phyloP scores from a whole-genome alignment of 2,329 filamentous ascomycete species.

The Fusarium tupiense region DNA sequence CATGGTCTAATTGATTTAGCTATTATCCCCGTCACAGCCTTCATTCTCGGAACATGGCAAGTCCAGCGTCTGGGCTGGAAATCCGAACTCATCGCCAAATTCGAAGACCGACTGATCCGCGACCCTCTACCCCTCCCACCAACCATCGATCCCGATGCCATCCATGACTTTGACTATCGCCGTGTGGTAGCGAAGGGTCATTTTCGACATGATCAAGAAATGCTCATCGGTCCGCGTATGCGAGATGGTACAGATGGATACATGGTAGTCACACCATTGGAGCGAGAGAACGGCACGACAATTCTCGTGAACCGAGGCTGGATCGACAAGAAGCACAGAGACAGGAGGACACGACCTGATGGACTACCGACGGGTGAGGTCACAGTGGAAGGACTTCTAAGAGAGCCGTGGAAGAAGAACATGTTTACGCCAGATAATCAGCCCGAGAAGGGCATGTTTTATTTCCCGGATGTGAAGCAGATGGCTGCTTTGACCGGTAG shows the following conservation, averaged over 20 bases:
- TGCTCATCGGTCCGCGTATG: conserved; percentile 92
- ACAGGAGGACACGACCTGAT: conserved; percentile 71
- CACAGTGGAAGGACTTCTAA: conserved; percentile 81
- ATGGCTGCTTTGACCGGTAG: conserved; percentile 87
- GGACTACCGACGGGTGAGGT: conserved; percentile 77
- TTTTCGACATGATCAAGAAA: conserved; percentile 90
- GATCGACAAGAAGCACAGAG: conserved; percentile 80
- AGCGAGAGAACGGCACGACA: conserved; percentile 73
- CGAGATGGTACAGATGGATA: conserved; percentile 90
- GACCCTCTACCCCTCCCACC: conserved; percentile 87
- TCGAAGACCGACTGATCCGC: conserved; percentile 90
- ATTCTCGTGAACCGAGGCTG: conserved; percentile 91
- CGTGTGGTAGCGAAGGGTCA: conserved; percentile 79
- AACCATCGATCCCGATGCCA: conserved; percentile 80
- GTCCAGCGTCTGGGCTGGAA: conserved; percentile 95
- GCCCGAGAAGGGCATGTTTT: conserved; percentile 86
- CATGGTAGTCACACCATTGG: conserved; percentile 90
- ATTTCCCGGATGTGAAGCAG: conserved; percentile 92
- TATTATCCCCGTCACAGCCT: conserved; percentile 90
- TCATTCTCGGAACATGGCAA: conserved; percentile 93
- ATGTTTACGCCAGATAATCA: conserved; percentile 94
- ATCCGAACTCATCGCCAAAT: conserved; percentile 87
- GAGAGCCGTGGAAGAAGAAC: conserved; percentile 96
- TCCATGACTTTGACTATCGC: conserved; percentile 92
- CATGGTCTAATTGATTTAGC: conserved; percentile 53